phyloP scores from a whole-genome alignment of 495 filamentous ascomycete genomes.

The Cryomyces minteri region DNA sequence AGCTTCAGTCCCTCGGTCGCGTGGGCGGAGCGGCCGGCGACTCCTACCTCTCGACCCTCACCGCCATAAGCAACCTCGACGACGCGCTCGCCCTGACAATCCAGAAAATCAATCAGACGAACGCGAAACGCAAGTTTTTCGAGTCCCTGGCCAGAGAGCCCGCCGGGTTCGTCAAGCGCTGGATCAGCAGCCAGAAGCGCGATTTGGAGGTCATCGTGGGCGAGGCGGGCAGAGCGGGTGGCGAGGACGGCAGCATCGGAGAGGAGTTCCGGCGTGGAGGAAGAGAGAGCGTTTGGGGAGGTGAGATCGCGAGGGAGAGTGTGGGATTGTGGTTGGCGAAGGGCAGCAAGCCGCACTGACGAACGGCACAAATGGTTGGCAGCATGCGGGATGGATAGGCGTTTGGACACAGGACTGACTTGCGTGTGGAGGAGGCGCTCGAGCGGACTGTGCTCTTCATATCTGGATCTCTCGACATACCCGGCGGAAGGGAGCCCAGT shows the following conservation, averaged over 20 bases:
- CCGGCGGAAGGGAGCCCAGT: too few species aligned
- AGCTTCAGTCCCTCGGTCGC: slow-evolving; percentile 34
- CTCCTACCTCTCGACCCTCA: slow-evolving; percentile 29
- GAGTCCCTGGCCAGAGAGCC: slow-evolving; percentile 60
- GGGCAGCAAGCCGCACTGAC: not conserved
- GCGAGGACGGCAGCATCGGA: slow-evolving; percentile 29
- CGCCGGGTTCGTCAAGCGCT: slow-evolving; percentile 58
- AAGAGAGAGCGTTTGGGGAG: slow-evolving; percentile 32
- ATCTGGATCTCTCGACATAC: too few species aligned
- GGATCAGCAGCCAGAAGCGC: slow-evolving; percentile 73
- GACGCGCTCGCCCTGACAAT: slow-evolving; percentile 67
- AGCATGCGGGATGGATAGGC: too few species aligned
- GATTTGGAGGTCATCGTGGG: slow-evolving; percentile 83
- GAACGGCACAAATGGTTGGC: too few species aligned
- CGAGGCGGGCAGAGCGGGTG: slow-evolving; percentile 39
- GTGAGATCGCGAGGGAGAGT: slow-evolving; percentile 14
- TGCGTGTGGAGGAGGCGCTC: too few species aligned
- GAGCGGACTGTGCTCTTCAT: too few species aligned
- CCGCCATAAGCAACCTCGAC: slow-evolving; percentile 52
- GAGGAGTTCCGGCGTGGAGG: slow-evolving; percentile 42
- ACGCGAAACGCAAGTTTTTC: slow-evolving; percentile 76
- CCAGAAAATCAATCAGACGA: slow-evolving; percentile 56
- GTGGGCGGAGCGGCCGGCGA: slow-evolving; percentile 13
- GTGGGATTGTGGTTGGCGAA: slow-evolving; percentile 14
- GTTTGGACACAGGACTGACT: too few species aligned